These are phyloP conservation scores for Globisporangium irregulare DNA, from an alignment of 352 stramenopile genomes.

Conservation along the genomic window DNA sequence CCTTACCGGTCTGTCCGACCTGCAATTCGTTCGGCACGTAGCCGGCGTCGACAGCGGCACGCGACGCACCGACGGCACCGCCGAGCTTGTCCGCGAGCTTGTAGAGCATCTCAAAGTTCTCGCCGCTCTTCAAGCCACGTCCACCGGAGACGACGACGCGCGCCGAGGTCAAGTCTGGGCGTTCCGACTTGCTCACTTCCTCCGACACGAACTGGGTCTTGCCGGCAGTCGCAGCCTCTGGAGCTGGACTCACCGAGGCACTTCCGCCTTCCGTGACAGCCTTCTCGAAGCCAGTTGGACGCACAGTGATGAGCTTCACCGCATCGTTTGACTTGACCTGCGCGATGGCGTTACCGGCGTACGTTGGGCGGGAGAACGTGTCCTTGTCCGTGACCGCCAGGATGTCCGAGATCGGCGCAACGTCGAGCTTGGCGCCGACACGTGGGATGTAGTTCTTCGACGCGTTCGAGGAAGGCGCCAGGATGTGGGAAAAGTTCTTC, in stretches of 20 bases:
- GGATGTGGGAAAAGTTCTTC: slow-evolving; percentile 88
- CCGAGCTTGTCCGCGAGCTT: slow-evolving; percentile 97
- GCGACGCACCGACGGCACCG: slow-evolving; percentile 95
- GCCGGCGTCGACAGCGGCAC: slow-evolving; percentile 97
- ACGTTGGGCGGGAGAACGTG: slow-evolving; percentile 93
- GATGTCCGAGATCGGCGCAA: slow-evolving; percentile 96
- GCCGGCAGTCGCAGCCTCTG: slow-evolving; percentile 46
- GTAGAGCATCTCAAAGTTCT: slow-evolving; percentile 99
- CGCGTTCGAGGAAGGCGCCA: slow-evolving; percentile 94
- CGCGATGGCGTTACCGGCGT: slow-evolving; percentile 85
- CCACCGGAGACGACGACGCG: slow-evolving; percentile 95
- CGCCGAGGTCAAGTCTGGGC: slow-evolving; percentile 93
- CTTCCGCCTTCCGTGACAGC: slow-evolving; percentile 73
- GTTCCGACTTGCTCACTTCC: slow-evolving; percentile 93
- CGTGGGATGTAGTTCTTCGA: slow-evolving; percentile 97
- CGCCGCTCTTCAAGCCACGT: slow-evolving; percentile 95
- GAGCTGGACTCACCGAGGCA: slow-evolving; percentile 63
- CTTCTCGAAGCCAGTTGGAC: slow-evolving; percentile 98
- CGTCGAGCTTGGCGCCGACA: slow-evolving; percentile 92
- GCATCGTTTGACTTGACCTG: slow-evolving; percentile 87
- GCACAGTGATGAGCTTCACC: slow-evolving; percentile 96
- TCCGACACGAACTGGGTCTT: slow-evolving; percentile 92
- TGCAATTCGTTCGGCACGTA: slow-evolving; percentile 99
- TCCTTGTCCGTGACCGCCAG: slow-evolving; percentile 87
- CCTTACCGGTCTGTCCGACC: slow-evolving; percentile 99